Percentiles rank a stretch among this genome's conserved stretches.
These are phyloP conservation scores for Suillus variegatus DNA, from an alignment of 768 basidiomycete species.

Conservation along the genomic window DNA sequence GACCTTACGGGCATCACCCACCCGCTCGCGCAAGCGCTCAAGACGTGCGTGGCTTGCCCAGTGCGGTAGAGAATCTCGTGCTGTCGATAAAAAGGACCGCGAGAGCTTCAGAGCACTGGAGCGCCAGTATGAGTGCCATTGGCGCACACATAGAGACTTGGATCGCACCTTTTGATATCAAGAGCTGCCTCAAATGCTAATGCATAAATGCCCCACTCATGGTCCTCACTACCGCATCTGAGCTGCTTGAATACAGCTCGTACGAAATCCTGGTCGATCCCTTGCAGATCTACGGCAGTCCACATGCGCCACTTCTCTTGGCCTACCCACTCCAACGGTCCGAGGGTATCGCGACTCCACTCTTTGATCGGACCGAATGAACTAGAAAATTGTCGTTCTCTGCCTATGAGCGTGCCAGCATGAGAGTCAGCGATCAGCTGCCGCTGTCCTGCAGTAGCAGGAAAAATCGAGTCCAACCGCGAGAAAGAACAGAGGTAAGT, in stretches of 20 bases:
- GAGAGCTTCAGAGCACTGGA: conserved; percentile 71
- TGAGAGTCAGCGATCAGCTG: conserved; percentile 55
- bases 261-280: conserved; percentile 50
- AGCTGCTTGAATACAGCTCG: conserved; percentile 62
- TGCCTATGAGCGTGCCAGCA: conserved; percentile 67
- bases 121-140: conserved; percentile 12
- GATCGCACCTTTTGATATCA: conserved; percentile 55
- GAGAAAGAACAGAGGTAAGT: conserved; percentile 45
- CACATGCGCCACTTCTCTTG: conserved; percentile 42
- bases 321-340: conserved; percentile 51
- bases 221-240: conserved; percentile 46
- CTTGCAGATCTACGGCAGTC: conserved; percentile 49
- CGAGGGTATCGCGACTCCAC: conserved; percentile 59
- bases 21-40: conserved; percentile 62
- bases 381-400: conserved; percentile 59
- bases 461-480: conserved; percentile 56
- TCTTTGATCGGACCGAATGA: conserved; percentile 69
- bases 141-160: background rate
- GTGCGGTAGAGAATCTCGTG: conserved; percentile 57
- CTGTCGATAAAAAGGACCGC: conserved; percentile 55
- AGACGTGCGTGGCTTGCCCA: conserved; percentile 82
- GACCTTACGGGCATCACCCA: conserved; percentile 74
- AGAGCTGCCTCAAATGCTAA: conserved; percentile 68
- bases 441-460: conserved; percentile 33
- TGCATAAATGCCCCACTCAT: conserved; percentile 65